These are phyloP conservation scores for Saccharomycopsis sp. DNA, from an alignment of 805 yeast species.

Conservation along the genomic window DNA sequence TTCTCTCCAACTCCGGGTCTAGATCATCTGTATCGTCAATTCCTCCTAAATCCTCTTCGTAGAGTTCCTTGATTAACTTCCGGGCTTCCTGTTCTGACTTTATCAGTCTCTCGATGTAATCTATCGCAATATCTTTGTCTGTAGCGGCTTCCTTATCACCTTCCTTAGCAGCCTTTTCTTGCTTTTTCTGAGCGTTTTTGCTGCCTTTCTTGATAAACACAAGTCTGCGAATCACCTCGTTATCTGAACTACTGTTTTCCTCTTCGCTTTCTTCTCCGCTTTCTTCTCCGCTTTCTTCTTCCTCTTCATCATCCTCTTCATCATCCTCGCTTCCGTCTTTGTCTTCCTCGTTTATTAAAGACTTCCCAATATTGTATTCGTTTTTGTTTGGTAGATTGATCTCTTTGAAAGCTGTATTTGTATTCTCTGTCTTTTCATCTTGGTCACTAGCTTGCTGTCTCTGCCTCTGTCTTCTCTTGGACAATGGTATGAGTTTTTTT, in stretches of 20 bases:
- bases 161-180: conserved; percentile 20
- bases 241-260: conserved; percentile 25
- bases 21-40: conserved; percentile 57
- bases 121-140: conserved; percentile 19
- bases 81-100: conserved; percentile 27
- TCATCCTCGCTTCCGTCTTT: conserved; percentile 19
- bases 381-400: not conserved
- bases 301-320: conserved; percentile 32
- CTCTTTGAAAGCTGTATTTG: not conserved
- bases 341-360: conserved; percentile 25
- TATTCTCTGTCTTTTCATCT: not conserved
- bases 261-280: conserved; percentile 29
- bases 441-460: not conserved
- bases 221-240: conserved; percentile 23
- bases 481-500: no score
- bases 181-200: conserved; percentile 30
- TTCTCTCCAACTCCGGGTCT: conserved; percentile 62
- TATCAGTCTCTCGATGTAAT: conserved; percentile 24
- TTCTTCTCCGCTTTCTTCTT: conserved; percentile 35
- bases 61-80: conserved; percentile 23
- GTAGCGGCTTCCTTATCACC: conserved; percentile 24
- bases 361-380: no score
- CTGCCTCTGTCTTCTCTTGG: not conserved
- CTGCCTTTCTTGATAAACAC: conserved; percentile 36
- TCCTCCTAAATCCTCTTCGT: conserved; percentile 28